Percentiles rank a stretch among this genome's conserved stretches.
Conservation (phyloP, 306 rosid species). For the Pterocarpus santalinus region DNA sequence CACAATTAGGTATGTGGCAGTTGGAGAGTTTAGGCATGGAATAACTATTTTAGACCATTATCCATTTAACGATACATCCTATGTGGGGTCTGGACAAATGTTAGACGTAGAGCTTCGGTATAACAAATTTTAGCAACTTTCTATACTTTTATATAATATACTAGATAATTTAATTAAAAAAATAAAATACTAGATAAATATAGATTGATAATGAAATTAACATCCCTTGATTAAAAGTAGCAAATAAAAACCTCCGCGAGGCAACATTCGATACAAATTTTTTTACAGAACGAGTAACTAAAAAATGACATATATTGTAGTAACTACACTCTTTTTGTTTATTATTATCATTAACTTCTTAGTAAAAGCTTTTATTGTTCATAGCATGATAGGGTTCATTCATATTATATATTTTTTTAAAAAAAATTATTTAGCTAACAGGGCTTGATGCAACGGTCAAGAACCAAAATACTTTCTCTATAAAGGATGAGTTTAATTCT, state of each 20-base stretch:
- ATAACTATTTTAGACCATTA: not conserved
- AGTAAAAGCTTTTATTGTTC: not conserved
- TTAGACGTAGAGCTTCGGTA: not conserved
- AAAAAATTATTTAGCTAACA: no score
- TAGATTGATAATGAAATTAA: not conserved
- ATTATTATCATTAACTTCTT: no score
- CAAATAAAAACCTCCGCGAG: no score
- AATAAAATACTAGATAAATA: not conserved
- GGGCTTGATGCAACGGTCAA: no score
- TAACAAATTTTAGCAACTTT: not conserved
- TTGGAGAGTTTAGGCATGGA: not conserved
- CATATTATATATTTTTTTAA: no score
- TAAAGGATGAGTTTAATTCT: no score
- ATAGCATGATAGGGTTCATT: not conserved
- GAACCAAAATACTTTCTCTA: no score
- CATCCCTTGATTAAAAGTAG: no score
- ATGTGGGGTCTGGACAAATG: not conserved
- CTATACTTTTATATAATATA: not conserved
- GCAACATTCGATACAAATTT: no score
- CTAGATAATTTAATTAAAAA: no score
- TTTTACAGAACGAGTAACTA: no score
- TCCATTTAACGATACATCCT: not conserved
- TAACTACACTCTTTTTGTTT: no score
- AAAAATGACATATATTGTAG: not conserved
- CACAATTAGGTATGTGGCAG: conserved; percentile 17